Conservation (phyloP, 768 basidiomycete genomes). For the Leccinum pellstonianum region DNA sequence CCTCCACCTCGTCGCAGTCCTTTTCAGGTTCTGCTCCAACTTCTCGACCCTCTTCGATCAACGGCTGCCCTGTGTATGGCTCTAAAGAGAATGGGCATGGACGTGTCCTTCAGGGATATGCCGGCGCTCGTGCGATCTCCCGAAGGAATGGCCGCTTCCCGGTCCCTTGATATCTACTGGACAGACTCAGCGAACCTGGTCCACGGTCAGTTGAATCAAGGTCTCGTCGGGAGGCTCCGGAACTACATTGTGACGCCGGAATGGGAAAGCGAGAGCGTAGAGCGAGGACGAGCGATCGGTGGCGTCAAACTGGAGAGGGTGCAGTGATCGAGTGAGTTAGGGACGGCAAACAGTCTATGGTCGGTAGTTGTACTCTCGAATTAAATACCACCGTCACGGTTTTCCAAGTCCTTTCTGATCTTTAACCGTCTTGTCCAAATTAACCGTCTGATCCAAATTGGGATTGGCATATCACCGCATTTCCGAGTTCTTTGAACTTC, state of each 20-base stretch:
- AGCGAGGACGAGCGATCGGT: slow-evolving; percentile 33
- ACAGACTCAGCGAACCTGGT: slow-evolving; percentile 34
- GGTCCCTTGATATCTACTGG: slow-evolving; percentile 56
- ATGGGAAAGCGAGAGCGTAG: slow-evolving; percentile 40
- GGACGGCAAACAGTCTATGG: no score
- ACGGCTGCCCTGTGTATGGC: slow-evolving; percentile 14
- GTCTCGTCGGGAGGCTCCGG: slow-evolving; percentile 21
- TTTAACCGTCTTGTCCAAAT: no score
- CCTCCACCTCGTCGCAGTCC: slow-evolving; percentile 17
- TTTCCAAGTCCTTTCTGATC: no score
- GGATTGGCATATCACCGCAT: no score
- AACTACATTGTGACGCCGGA: slow-evolving; percentile 20
- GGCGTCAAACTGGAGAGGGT: slow-evolving; percentile 27
- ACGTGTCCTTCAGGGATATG: slow-evolving; percentile 60
- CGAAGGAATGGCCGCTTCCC: slow-evolving; percentile 70
- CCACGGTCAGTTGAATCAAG: slow-evolving; percentile 28
- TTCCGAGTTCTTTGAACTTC: no score
- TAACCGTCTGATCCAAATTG: no score
- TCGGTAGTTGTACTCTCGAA: no score
- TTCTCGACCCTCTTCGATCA: slow-evolving; percentile 14
- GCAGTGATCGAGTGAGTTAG: no score
- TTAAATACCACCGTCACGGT: no score
- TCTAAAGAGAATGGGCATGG: slow-evolving; percentile 28
- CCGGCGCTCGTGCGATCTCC: slow-evolving; percentile 69
- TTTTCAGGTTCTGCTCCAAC: not conserved